A percentile compares a stretch with the other conserved stretches of the same genome.
These are phyloP conservation scores for Paecilomyces formosus DNA, from an alignment of 2,329 filamentous ascomycete species.

Conservation along the genomic window DNA sequence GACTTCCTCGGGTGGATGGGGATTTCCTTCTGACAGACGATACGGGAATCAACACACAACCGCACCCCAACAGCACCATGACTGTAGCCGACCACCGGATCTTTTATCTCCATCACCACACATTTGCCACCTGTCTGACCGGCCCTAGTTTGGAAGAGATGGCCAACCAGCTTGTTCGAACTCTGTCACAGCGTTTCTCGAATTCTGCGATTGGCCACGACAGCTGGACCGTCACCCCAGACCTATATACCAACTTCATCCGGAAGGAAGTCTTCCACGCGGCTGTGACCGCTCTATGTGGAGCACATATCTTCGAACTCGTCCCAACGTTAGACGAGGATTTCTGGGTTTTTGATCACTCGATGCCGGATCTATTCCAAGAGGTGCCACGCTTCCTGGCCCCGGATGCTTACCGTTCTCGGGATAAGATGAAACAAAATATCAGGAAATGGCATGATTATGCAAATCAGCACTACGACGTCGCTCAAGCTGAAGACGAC, in stretches of 20 bases:
- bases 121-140: neutral
- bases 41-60: conserved; percentile 2
- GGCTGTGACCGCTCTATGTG: conserved; percentile 24
- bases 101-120: conserved; percentile 1
- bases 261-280: conserved; percentile 5
- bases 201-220: neutral
- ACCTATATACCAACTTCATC: neutral
- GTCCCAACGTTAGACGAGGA: conserved; percentile 32
- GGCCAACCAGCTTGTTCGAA: conserved; percentile 2
- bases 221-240: neutral
- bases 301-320: conserved; percentile 37
- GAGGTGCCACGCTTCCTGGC: neutral
- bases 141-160: conserved; percentile 2
- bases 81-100: conserved; percentile 3
- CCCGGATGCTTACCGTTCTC: neutral
- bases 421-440: neutral
- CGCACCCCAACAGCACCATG: conserved; percentile 2
- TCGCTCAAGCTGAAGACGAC: conserved; percentile 2
- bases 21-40: conserved; percentile 1
- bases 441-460: conserved; percentile 6
- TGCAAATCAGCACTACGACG: conserved; percentile 3
- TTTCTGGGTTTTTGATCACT: conserved; percentile 27
- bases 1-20: neutral
- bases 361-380: neutral
- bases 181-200: neutral